A percentile compares a stretch with the other conserved stretches of the same genome.
Conservation (phyloP, 2,329 filamentous ascomycete species). For the Penicillium griseofulvum region DNA sequence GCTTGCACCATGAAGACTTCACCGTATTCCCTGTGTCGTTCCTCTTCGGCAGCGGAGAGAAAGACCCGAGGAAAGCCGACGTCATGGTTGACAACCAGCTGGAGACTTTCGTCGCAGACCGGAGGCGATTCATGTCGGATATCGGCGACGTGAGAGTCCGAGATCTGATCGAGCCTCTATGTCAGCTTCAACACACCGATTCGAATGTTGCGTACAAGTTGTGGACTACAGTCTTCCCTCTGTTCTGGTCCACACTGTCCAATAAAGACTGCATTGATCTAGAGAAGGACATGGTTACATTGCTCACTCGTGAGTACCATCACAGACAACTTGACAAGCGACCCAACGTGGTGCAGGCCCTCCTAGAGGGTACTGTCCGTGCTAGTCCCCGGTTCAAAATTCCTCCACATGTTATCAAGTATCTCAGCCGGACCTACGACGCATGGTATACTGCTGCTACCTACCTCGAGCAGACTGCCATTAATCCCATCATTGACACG, state of each 20-base stretch:
- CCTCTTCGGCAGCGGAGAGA: constrained; percentile 69
- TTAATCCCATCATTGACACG: constrained; percentile 81
- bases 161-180: constrained; percentile 85
- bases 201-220: constrained; percentile 77
- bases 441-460: constrained; percentile 94
- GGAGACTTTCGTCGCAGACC: constrained; percentile 72
- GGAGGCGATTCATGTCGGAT: constrained; percentile 80
- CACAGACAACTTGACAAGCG: constrained; percentile 89
- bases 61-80: constrained; percentile 62
- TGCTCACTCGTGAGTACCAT: constrained; percentile 94
- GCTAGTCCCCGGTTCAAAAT: constrained; percentile 86
- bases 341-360: constrained; percentile 90
- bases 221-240: constrained; percentile 87
- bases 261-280: constrained; percentile 87
- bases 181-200: constrained; percentile 89
- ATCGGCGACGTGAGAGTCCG: constrained; percentile 81
- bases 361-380: constrained; percentile 82
- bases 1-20: constrained; percentile 82
- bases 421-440: constrained; percentile 88
- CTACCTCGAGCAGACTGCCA: constrained; percentile 84
- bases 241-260: constrained; percentile 86
- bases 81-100: constrained; percentile 78
- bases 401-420: constrained; percentile 94
- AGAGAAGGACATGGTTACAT: constrained; percentile 82
- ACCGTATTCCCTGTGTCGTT: constrained; percentile 70